Base-by-base conservation (phyloP, 2,329 filamentous ascomycete species). In the Mariannaea sp. region DNA sequence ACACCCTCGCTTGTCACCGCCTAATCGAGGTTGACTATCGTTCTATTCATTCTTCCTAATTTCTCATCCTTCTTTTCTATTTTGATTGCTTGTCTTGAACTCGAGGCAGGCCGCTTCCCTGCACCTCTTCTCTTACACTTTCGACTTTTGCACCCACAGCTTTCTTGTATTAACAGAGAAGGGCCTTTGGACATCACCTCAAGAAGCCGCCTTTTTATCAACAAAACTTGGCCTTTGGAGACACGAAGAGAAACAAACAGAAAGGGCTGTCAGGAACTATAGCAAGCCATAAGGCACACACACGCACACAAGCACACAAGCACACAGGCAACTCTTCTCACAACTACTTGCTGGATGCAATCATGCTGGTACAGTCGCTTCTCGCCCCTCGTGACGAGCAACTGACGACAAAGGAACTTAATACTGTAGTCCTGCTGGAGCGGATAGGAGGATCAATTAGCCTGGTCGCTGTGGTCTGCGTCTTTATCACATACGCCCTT, bases 401-500 rank as follows among this genome's bases (percentile, higher is more conserved):
- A 22, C 64, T 79, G n/a, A 65, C 67, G 1, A 39, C 57, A 7
- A 55, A 68, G 4, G 71, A 81, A 59, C 69, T 75, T 45, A 58
- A 69, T 12, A 71, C 71, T 7, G 73, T 83, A 38, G 73, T 79
- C 16, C 65, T 73, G 38, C 71, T 82, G 43, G 82, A 84, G 68
- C 74, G 81, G 55, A 70, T 77, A 38, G 82, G 82, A 26, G 81
- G 81, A 8, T 75, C 75, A 12, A 60, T 84, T 53, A 84, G 81
- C 17, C 65, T 84, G 49, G 59, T 78, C 5, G 77, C 78, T 2
- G 77, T 84, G 9, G 50, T 77, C 19, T 67, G 78, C 24, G 80
- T 85, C 49, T 78, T 84, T 55, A 35, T 81, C 54, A 77, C 80
- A 10, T 85, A 80, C 53, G 73, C 69, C 10, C 43, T 76, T 1